phyloP scores from a whole-genome alignment of 139 green algal genomes.

The Tetradesmus lagerheimii region DNA sequence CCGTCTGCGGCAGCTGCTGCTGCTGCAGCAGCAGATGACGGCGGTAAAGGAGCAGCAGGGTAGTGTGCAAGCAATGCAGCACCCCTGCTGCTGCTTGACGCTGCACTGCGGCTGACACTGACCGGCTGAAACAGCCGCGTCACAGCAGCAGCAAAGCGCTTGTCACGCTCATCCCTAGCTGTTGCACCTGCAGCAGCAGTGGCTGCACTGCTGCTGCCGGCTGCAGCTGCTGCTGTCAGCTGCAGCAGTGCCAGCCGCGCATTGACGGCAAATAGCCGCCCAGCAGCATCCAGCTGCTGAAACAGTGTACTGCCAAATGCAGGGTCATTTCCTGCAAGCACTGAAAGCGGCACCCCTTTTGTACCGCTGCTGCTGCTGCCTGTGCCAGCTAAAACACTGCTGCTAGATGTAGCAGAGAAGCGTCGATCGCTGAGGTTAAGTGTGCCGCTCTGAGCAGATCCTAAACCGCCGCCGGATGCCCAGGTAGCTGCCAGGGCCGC shows the following conservation, averaged over 20 bases:
- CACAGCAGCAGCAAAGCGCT: slow-evolving; percentile 47
- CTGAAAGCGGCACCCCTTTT: not conserved
- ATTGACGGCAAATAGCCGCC: slow-evolving; percentile 22
- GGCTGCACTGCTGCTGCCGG: not conserved
- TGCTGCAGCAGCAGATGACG: slow-evolving; percentile 6
- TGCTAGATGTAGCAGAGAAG: not conserved
- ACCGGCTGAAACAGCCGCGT: slow-evolving; percentile 43
- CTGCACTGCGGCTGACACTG: slow-evolving; percentile 20
- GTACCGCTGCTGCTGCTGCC: slow-evolving; percentile 1
- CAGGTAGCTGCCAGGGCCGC: slow-evolving; percentile 24
- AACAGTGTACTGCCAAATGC: not conserved
- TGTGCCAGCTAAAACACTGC: not conserved
- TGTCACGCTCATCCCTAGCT: not conserved
- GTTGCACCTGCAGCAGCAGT: slow-evolving; percentile 34
- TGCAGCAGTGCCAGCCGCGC: slow-evolving; percentile 25
- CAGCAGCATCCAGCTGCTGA: slow-evolving; percentile 40
- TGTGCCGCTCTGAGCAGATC: not conserved
- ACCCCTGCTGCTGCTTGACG: not conserved
- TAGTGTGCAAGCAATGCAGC: slow-evolving; percentile 45
- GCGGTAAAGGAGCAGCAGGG: slow-evolving; percentile 14
- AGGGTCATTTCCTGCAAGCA: slow-evolving; percentile 3
- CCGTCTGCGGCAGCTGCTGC: not conserved
- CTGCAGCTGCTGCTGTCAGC: slow-evolving; percentile 11
- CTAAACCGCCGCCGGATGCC: not conserved
- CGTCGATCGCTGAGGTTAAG: not conserved